Percentiles rank a stretch among this genome's conserved stretches.
These are phyloP conservation scores for Holtermannia corniformis DNA, from an alignment of 768 basidiomycete species.

Conservation along the genomic window DNA sequence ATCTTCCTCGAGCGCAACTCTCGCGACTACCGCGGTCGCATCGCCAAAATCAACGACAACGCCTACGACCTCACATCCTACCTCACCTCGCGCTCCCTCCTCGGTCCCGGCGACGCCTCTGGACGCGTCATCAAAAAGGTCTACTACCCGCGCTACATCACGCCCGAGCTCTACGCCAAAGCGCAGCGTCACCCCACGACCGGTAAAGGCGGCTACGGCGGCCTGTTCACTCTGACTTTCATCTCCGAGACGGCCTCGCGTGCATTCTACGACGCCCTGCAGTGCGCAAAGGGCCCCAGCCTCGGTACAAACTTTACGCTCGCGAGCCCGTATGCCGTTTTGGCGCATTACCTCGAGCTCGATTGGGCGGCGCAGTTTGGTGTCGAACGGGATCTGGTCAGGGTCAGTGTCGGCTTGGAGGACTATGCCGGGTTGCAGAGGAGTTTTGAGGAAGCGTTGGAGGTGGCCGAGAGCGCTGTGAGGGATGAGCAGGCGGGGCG, in stretches of 20 bases:
- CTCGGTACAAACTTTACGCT: conserved; percentile 90
- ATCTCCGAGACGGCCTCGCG: conserved; percentile 55
- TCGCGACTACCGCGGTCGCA: conserved; percentile 72
- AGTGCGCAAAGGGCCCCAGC: conserved; percentile 73
- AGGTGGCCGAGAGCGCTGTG: conserved; percentile 56
- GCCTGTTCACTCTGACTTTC: conserved; percentile 81
- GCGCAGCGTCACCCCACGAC: conserved; percentile 50
- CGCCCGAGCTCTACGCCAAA: conserved; percentile 57
- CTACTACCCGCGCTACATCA: conserved; percentile 78
- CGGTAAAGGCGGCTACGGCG: conserved; percentile 62
- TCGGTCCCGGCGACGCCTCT: conserved; percentile 8
- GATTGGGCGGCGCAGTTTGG: conserved; percentile 85
- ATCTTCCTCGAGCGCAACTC: conserved; percentile 98
- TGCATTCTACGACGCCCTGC: conserved; percentile 75
- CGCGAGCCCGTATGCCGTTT: conserved; percentile 82
- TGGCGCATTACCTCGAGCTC: conserved; percentile 81
- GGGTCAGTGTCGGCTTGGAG: conserved; percentile 89
- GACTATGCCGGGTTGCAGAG: conserved; percentile 51
- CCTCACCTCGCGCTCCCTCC: conserved; percentile 51
- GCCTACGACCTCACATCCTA: conserved; percentile 72
- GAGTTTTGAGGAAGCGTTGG: conserved; percentile 57
- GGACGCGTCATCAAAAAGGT: conserved; percentile 63
- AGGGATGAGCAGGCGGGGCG: neutral
- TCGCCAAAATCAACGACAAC: conserved; percentile 68
- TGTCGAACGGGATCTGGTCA: conserved; percentile 71